Evolutionary conservation across 129 eudicot genomes (phyloP), one percentile per base, ranked within the genome.

Genomic region (Flaveria brownii): DNA sequence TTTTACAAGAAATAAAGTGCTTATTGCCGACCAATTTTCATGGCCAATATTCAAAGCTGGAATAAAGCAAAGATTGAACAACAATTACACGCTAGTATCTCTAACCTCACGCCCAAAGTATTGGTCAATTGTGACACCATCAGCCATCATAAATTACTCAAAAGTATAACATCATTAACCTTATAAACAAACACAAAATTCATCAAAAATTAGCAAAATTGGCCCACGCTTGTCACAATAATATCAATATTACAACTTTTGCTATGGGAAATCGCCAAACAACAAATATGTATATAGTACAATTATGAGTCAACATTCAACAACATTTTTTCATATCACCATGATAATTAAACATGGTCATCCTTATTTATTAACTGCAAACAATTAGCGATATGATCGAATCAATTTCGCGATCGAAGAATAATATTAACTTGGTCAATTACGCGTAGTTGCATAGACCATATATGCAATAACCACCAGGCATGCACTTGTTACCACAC

Each of bases 371-470:
- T 79, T 79, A 20, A 41, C 56, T 46, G 14, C 74, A 64, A 25
- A 52, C 47, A 54, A 41, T 52, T 17, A 60, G 57, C 20, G 9
- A n/a, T n/a, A n/a, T n/a, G n/a, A 59, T 61, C 3, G 3, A 28
- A 78, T 39, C 22, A 72, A 65, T 54, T 45, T 61, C 70, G 9
- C 63, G 60, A 79, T 73, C 51, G 26, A 64, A 64, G 47, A 46
- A 50, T 61, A 41, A 25, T 51, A 11, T 0, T 17, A 17, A 3
- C 15, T 26, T 10, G 50, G 14, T 42, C 26, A 33, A 14, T 36
- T 81, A 88, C 3, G 96, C 92, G 56, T 87, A 89, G 73, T 87
- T 88, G 71, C 96, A 89, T 14, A 85, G 83, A 66, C 89, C 96
- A 41, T 92, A 89, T 17, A 89, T 70, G 54, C 97, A 92, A 30